Percentiles rank a stretch among this genome's conserved stretches.
Evolutionary conservation across 192 early-diverging fungal species (phyloP).

Genomic region (Oehlia diaphana): DNA sequence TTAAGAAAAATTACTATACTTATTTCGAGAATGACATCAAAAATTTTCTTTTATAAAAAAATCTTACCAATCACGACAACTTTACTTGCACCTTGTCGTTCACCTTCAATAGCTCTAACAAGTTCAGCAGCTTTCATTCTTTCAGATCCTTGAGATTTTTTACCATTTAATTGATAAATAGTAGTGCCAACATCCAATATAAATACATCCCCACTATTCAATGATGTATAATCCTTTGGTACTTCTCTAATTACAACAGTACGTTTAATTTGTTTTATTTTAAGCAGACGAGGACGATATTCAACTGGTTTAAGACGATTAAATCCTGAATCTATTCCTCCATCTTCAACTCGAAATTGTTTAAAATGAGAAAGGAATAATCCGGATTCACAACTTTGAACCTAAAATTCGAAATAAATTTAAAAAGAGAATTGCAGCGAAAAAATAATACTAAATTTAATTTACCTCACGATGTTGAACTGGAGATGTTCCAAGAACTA

Average conservation of each 20-base stretch:
- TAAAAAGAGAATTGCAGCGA: not conserved
- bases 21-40: not conserved
- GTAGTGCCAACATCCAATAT: slow-evolving; percentile 68
- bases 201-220: slow-evolving; percentile 78
- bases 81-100: slow-evolving; percentile 58
- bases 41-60: not conserved
- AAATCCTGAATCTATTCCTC: slow-evolving; percentile 76
- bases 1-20: not conserved
- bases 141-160: slow-evolving; percentile 59
- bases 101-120: slow-evolving; percentile 55
- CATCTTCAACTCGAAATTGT: slow-evolving; percentile 53
- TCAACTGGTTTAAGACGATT: slow-evolving; percentile 57
- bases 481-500: slow-evolving; percentile 63
- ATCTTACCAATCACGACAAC: slow-evolving; percentile 64
- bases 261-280: slow-evolving; percentile 50
- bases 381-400: slow-evolving; percentile 65
- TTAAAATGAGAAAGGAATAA: slow-evolving; percentile 73
- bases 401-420: slow-evolving; percentile 21
- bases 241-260: slow-evolving; percentile 67
- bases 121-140: slow-evolving; percentile 71
- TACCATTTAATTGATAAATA: slow-evolving; percentile 73
- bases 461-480: slow-evolving; percentile 73
- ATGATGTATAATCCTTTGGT: slow-evolving; percentile 41
- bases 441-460: not conserved
- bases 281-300: slow-evolving; percentile 52